phyloP scores from a whole-genome alignment of 352 stramenopile genomes.

The Pythium monospermum region DNA sequence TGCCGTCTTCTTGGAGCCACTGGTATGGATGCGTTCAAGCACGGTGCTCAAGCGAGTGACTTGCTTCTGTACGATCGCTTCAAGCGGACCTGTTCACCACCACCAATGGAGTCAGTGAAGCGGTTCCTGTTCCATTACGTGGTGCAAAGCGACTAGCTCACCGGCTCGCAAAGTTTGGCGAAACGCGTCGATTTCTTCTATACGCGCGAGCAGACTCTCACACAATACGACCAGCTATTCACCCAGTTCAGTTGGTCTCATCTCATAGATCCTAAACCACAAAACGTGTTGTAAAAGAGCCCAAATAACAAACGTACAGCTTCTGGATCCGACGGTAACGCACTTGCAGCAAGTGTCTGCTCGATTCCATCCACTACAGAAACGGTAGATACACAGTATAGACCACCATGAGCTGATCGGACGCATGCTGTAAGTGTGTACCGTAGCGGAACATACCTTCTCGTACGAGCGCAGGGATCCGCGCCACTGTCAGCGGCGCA shows the following conservation, averaged over 20 bases:
- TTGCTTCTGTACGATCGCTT: constrained; percentile 48
- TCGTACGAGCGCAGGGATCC: constrained; percentile 37
- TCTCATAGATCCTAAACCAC: too few relatives aligned
- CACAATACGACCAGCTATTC: constrained; percentile 33
- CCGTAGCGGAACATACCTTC: constrained; percentile 31
- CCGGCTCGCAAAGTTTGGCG: constrained; percentile 33
- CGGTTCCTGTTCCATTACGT: too few relatives aligned
- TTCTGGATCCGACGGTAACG: constrained; percentile 6
- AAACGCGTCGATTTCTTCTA: constrained; percentile 43
- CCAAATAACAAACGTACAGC: constrained; percentile 16
- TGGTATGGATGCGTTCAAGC: constrained; percentile 26
- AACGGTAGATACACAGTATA: not conserved
- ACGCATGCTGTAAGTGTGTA: too few relatives aligned
- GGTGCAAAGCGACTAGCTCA: too few relatives aligned
- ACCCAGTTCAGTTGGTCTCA: too few relatives aligned
- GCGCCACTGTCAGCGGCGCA: constrained; percentile 26
- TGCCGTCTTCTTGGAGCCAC: not conserved
- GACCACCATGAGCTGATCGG: too few relatives aligned
- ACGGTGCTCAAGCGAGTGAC: constrained; percentile 27
- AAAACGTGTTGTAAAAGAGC: too few relatives aligned
- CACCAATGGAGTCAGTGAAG: too few relatives aligned
- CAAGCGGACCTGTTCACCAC: constrained; percentile 25
- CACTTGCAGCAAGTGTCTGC: constrained; percentile 10
- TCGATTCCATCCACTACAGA: constrained; percentile 21
- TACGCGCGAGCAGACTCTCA: constrained; percentile 29